Evolutionary conservation across 1,284 basidiomycete genomes (phyloP).

Genomic region (Crepidotus sp.): DNA sequence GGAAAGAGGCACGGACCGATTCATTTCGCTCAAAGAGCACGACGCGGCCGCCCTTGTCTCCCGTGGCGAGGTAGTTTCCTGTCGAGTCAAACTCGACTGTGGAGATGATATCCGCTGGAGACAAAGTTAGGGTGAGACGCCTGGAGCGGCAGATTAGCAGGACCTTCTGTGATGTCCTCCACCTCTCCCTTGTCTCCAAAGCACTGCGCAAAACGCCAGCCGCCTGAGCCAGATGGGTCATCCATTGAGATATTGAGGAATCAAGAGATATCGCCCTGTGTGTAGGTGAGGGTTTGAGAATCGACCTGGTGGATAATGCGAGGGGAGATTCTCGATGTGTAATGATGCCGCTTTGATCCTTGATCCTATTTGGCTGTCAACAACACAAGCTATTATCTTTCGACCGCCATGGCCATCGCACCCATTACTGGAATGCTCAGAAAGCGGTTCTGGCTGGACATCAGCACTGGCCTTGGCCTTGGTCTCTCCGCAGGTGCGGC

Average conservation of each 20-base stretch:
- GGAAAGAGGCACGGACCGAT: constrained; percentile 54
- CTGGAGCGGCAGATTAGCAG: constrained; percentile 19
- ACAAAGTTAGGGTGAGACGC: constrained; percentile 8
- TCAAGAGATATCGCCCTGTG: no score
- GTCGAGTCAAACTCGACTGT: constrained; percentile 99
- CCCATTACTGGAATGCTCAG: constrained; percentile 86
- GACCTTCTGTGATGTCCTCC: constrained; percentile 99
- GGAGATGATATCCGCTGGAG: constrained; percentile 93
- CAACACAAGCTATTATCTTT: constrained; percentile 1
- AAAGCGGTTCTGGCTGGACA: constrained; percentile 79
- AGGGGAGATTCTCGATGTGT: constrained; percentile 19
- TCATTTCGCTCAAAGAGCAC: constrained; percentile 99
- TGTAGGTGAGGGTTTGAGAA: not conserved
- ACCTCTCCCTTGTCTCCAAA: constrained; percentile 99
- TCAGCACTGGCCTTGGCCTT: constrained; percentile 63
- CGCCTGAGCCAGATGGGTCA: constrained; percentile 77
- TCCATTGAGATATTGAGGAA: constrained; percentile 30
- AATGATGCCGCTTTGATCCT: not conserved
- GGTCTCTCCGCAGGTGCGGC: constrained; percentile 63
- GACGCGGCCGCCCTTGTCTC: constrained; percentile 98
- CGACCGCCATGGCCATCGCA: constrained; percentile 59
- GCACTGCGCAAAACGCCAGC: constrained; percentile 99
- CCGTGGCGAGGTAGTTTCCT: constrained; percentile 98
- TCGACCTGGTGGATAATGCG: not conserved
- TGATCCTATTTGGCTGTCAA: not conserved